Evolutionary conservation across 2,329 filamentous ascomycete genomes (phyloP).

Genomic region (Fusarium kyushuense): DNA sequence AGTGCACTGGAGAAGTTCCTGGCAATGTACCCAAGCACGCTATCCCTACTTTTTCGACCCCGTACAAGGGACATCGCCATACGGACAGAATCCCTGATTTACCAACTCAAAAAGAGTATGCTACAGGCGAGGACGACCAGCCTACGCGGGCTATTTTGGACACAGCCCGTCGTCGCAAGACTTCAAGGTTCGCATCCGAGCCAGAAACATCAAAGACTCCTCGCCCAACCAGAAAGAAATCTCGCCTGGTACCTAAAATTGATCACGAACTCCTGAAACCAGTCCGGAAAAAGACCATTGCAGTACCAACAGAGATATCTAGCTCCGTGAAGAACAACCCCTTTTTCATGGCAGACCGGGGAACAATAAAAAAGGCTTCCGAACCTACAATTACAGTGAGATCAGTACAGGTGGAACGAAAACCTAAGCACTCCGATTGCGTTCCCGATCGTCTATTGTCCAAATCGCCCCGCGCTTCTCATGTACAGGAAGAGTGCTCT

Average conservation of each 20-base stretch:
- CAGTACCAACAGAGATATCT: slow-evolving; percentile 25
- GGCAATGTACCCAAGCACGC: slow-evolving; percentile 18
- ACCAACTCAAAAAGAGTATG: neutral
- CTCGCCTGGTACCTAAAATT: slow-evolving; percentile 14
- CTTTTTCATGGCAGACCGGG: slow-evolving; percentile 51
- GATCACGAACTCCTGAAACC: slow-evolving; percentile 16
- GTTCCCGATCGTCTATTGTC: slow-evolving; percentile 43
- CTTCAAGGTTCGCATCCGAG: slow-evolving; percentile 27
- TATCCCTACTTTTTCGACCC: neutral
- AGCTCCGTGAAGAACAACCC: slow-evolving; percentile 49
- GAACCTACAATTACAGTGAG: slow-evolving; percentile 41
- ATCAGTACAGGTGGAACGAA: slow-evolving; percentile 36
- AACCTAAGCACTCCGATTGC: slow-evolving; percentile 49
- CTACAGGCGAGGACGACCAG: slow-evolving; percentile 13
- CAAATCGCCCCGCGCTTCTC: slow-evolving; percentile 18
- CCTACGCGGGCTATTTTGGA: slow-evolving; percentile 4
- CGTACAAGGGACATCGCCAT: slow-evolving; percentile 15
- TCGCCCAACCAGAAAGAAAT: slow-evolving; percentile 10
- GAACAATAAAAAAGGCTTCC: slow-evolving; percentile 32
- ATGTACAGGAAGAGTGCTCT: slow-evolving; percentile 42
- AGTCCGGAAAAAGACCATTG: slow-evolving; percentile 20
- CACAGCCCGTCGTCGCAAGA: slow-evolving; percentile 9
- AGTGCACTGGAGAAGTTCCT: slow-evolving; percentile 57
- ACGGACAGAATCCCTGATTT: slow-evolving; percentile 6
- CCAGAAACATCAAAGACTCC: slow-evolving; percentile 24